These are phyloP conservation scores for Selaginella moellendorffii DNA, from an alignment of 75 land plant species.

Conservation along the genomic window DNA sequence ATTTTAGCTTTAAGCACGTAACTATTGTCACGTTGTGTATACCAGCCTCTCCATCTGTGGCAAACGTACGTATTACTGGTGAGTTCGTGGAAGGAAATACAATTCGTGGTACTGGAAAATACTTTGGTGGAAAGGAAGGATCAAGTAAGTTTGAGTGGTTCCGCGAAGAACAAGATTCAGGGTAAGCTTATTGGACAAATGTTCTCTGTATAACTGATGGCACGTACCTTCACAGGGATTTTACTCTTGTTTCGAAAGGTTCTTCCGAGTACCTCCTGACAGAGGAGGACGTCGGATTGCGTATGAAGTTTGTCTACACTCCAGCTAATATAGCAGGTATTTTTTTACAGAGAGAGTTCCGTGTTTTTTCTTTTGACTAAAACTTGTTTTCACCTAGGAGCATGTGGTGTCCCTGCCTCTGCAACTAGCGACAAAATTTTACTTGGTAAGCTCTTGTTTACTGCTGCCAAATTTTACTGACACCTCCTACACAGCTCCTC, in stretches of 20 bases:
- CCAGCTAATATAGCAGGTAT: slow-evolving; percentile 78
- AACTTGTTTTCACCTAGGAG: slow-evolving; percentile 26
- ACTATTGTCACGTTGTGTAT: slow-evolving; percentile 9
- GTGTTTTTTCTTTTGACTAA: background rate
- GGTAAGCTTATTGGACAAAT: slow-evolving; percentile 28
- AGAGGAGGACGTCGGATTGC: slow-evolving; percentile 65
- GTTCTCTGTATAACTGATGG: background rate
- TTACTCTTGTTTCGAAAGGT: slow-evolving; percentile 47
- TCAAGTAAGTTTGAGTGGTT: slow-evolving; percentile 92
- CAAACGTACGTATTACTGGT: slow-evolving; percentile 53
- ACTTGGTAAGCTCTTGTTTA: slow-evolving; percentile 33
- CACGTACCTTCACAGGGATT: slow-evolving; percentile 35
- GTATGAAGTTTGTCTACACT: slow-evolving; percentile 56
- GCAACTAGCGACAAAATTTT: slow-evolving; percentile 32
- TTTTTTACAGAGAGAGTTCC: background rate
- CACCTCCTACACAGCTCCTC: slow-evolving; percentile 49
- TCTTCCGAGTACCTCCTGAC: slow-evolving; percentile 57
- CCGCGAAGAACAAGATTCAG: slow-evolving; percentile 49
- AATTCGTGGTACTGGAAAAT: slow-evolving; percentile 60
- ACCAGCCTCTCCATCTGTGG: slow-evolving; percentile 80
- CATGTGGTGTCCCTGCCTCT: slow-evolving; percentile 55
- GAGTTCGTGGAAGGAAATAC: slow-evolving; percentile 59
- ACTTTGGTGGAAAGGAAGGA: slow-evolving; percentile 92
- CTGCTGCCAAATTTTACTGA: background rate
- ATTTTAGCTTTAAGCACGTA: background rate